Evolutionary conservation across 352 stramenopile genomes (phyloP).

Genomic region (Phytophthora macrochlamydospora): DNA sequence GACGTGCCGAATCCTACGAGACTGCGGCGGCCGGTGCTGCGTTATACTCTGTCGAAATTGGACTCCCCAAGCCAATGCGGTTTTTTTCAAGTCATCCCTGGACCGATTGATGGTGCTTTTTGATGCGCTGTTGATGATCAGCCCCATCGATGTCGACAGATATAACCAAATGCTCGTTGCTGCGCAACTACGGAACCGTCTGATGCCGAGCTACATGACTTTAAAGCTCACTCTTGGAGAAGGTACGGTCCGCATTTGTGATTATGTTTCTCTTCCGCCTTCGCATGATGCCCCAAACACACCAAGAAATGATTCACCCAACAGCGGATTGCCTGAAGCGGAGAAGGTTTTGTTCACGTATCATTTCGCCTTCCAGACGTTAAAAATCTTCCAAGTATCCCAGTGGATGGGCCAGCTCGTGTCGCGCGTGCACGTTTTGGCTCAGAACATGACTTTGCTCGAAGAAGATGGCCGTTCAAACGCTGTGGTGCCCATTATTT

Average conservation of each 20-base stretch:
- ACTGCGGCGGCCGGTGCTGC: constrained; percentile 51
- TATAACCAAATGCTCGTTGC: constrained; percentile 76
- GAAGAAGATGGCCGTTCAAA: constrained; percentile 64
- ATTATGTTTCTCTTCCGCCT: constrained; percentile 38
- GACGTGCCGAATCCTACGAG: constrained; percentile 68
- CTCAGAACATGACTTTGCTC: constrained; percentile 74
- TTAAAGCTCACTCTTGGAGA: constrained; percentile 66
- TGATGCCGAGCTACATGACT: constrained; percentile 81
- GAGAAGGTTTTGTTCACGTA: constrained; percentile 63
- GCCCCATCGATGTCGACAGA: constrained; percentile 83
- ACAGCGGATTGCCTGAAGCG: neutral
- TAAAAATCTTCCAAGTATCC: constrained; percentile 86
- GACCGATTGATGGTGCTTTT: constrained; percentile 86
- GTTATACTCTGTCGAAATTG: constrained; percentile 65
- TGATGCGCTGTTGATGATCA: constrained; percentile 87
- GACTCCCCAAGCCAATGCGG: constrained; percentile 56
- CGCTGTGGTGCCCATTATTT: constrained; percentile 66
- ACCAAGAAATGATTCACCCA: too few species aligned
- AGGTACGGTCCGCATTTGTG: constrained; percentile 64
- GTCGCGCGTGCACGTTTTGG: constrained; percentile 74
- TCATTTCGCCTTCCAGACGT: constrained; percentile 76
- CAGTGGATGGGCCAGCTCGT: constrained; percentile 86
- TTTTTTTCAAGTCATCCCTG: constrained; percentile 71
- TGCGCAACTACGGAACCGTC: constrained; percentile 50
- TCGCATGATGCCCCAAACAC: neutral